Evolutionary conservation across 345 rosid genomes (phyloP), one percentile per base, ranked within the genome.

Genomic region (Rhodamnia rubescens): DNA sequence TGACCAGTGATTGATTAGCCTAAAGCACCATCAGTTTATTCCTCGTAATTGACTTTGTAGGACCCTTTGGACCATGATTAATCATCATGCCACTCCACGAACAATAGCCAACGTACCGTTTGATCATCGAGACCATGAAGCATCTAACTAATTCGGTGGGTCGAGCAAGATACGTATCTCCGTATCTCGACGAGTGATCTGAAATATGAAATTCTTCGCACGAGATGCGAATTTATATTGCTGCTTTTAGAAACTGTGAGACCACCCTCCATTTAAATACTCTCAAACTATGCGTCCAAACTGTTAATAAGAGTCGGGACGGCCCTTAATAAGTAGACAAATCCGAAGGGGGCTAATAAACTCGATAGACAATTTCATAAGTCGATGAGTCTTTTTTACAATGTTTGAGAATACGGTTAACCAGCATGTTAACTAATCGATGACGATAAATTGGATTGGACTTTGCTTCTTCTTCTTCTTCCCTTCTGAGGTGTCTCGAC

Each of bases 301-400:
- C 16, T 6, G 3, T 64, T 32, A 16, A 1, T 29, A 15, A 29
- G 42, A 29, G 22, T 29, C 2, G 3, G 22, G 1, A 29, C 11
- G 0, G 20, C 9, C 42, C 3, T 6, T 0, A 59, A 59, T 36
- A 59, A 27, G 27, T 3, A 1, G 40, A 14, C 16, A 32, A 18
- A 16, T 14, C 2, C 1, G 2, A 27, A 6, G 74, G 74, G 75
- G 18, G 40, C 0, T 1, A 18, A 1, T 50, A 50, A 50, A 49
- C 50, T 49, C 50, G 12, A 49, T 49, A 49, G 50, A 49, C 10
- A 49, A 49, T 49, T 49, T 49, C 2, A 49, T 9, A 9, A 49
- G 50, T 9, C 50, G 9, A 49, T 49, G 15, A 14, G 9, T 49
- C 9, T 49, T 49, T 47, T 42, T 49, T 49, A 9, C 2, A 11